phyloP scores from a whole-genome alignment of 1,284 basidiomycete species.

The Naganishia cerealis region DNA sequence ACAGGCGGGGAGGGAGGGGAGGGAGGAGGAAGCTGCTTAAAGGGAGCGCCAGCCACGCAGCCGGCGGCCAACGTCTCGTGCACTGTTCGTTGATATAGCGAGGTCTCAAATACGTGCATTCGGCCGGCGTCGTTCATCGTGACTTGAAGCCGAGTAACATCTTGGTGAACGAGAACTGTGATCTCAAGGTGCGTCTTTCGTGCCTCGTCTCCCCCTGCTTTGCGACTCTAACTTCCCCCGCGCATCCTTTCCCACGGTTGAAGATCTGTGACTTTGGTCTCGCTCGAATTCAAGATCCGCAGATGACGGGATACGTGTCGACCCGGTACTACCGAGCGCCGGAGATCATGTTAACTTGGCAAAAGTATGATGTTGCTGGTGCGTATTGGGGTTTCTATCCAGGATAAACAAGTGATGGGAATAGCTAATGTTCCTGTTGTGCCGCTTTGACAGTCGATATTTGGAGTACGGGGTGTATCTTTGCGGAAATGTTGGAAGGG shows the following conservation, averaged over 20 bases:
- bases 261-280: conserved; percentile 97
- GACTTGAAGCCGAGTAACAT: conserved; percentile 99
- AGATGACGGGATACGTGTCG: conserved; percentile 99
- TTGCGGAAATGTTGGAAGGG: conserved; percentile 99
- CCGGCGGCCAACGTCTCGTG: neutral
- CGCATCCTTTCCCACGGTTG: neutral
- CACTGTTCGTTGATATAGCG: conserved; percentile 59
- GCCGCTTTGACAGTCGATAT: conserved; percentile 69
- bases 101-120: conserved; percentile 98
- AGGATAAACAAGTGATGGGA: too few relatives aligned
- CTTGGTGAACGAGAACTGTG: conserved; percentile 99
- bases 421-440: conserved; percentile 31
- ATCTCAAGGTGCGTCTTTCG: conserved; percentile 68
- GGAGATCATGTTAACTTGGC: conserved; percentile 99
- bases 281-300: conserved; percentile 85
- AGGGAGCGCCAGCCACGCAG: too few relatives aligned
- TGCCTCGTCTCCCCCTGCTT: neutral
- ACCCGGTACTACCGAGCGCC: conserved; percentile 98
- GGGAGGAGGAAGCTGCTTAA: too few relatives aligned
- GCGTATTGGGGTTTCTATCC: conserved; percentile 36
- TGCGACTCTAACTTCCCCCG: neutral
- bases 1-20: too few relatives aligned
- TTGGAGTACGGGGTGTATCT: conserved; percentile 99
- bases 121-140: conserved; percentile 96
- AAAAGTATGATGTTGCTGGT: conserved; percentile 96